These are phyloP conservation scores for Thermothielavioides terrestris DNA, from an alignment of 495 filamentous ascomycete species.

Conservation along the genomic window DNA sequence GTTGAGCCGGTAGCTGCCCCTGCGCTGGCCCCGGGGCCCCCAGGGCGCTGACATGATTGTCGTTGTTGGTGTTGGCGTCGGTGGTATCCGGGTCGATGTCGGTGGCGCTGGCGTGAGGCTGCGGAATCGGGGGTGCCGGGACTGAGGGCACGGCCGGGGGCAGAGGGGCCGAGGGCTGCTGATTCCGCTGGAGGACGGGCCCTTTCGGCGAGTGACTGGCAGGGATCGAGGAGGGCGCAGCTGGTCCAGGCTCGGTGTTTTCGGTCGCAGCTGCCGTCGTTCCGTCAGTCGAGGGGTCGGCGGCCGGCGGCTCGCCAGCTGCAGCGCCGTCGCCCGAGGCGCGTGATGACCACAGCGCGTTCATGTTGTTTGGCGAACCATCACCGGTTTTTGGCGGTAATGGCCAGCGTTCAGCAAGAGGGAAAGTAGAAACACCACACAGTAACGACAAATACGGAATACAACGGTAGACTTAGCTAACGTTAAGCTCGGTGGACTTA, in stretches of 20 bases:
- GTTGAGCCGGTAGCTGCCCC: too few relatives aligned
- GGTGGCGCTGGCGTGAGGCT: background rate
- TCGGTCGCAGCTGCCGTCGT: background rate
- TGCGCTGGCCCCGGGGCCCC: too few relatives aligned
- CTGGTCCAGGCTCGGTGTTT: background rate
- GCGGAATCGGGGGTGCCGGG: conserved; percentile 6
- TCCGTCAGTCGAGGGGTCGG: conserved; percentile 1
- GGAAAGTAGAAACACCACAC: background rate
- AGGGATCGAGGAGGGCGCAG: too few relatives aligned
- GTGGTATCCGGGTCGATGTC: background rate
- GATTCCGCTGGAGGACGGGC: conserved; percentile 12
- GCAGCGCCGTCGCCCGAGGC: conserved; percentile 24
- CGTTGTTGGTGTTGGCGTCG: background rate
- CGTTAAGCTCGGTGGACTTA: too few relatives aligned
- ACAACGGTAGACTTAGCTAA: too few relatives aligned
- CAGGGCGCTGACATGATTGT: too few relatives aligned
- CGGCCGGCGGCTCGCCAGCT: background rate
- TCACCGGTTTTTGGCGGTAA: conserved; percentile 8
- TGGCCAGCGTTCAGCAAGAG: background rate
- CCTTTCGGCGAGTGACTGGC: conserved; percentile 2
- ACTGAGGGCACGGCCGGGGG: conserved; percentile 6
- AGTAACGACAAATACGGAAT: background rate
- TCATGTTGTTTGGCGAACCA: conserved; percentile 25
- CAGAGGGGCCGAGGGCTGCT: background rate
- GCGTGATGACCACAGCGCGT: conserved; percentile 34